Evolutionary conservation across 106 monocot species (phyloP).

Genomic region (Vanilla planifolia): DNA sequence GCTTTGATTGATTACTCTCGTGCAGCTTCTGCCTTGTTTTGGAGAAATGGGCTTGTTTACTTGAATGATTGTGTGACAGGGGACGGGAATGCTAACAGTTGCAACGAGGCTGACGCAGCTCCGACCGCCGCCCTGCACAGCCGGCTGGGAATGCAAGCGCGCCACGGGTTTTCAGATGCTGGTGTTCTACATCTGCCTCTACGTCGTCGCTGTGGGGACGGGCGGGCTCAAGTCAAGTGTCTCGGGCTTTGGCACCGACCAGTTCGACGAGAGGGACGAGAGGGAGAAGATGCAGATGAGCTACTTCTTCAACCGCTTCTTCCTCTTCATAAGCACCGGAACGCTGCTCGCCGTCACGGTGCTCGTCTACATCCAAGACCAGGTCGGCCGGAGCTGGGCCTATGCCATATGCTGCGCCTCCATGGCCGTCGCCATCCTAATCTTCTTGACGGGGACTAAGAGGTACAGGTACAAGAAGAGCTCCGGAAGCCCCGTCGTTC

Average conservation of each 20-base stretch:
- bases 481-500: conserved; percentile 53
- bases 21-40: too few species aligned
- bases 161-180: conserved; percentile 37
- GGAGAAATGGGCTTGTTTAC: too few species aligned
- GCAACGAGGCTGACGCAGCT: conserved; percentile 43
- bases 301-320: conserved; percentile 67
- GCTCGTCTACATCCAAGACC: conserved; percentile 68
- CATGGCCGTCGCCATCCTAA: conserved; percentile 35
- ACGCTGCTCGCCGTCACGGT: conserved; percentile 60
- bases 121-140: conserved; percentile 44
- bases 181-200: conserved; percentile 46
- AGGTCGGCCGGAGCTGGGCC: conserved; percentile 70
- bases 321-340: conserved; percentile 68
- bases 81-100: conserved; percentile 36
- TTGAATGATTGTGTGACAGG: too few species aligned
- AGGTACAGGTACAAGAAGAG: conserved; percentile 61
- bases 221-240: conserved; percentile 77
- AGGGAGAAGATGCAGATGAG: conserved; percentile 54
- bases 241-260: conserved; percentile 72
- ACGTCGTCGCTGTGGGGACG: conserved; percentile 61
- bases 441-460: conserved; percentile 52
- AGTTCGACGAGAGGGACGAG: conserved; percentile 61
- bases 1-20: too few species aligned
- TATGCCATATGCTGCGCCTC: conserved; percentile 61
- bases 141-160: conserved; percentile 10